Base-by-base conservation (phyloP, 306 rosid genomes). In the Glycine latifolia region DNA sequence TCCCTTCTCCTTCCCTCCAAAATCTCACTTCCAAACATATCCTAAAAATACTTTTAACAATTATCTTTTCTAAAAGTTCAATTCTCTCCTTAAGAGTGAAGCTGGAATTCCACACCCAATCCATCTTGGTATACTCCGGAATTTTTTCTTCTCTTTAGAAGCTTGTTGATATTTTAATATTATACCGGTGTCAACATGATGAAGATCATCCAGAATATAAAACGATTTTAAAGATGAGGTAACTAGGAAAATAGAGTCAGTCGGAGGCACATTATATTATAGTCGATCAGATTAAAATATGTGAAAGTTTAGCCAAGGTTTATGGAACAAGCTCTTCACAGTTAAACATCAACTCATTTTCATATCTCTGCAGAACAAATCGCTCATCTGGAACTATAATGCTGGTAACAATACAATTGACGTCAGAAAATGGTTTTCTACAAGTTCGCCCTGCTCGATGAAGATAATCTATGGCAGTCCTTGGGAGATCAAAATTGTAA, bases 361-460 rank as follows among this genome's bases (percentile, higher is more conserved):
- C 96, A 80, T 86, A 92, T 76, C 87, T 90, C 86, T 90, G 94
- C 84, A 95, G 85, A 85, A 90, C 98, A 93, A 95, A 95, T 71
- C 91, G 86, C 88, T 89, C 94, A 84, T 86, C 89, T 5, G 96
- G 83, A 71, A 80, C 82, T 67, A 91, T 72, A 86, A 95, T 83
- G 90, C 84, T 91, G 70, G 94, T 89, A 73, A 93, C 99, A 71
- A 74, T 59, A 83, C 93, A 95, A 65, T 84, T 91, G 72, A 82
- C 52, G 74, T 88, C 85, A 44, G 98, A 95, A 86, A 95, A 91
- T 31, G 97, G 99, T 73, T 91, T 93, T 84, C 97, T 91, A 73
- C 99, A 92, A 4, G 99, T 86, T 80, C 99, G 87, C 74, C 99
- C 98, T 20, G 99, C 99, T 56, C 98, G 96, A 79, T 95, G 99